These are phyloP conservation scores for Pichia sporocuriosa DNA, from an alignment of 805 yeast genomes.

Conservation along the genomic window DNA sequence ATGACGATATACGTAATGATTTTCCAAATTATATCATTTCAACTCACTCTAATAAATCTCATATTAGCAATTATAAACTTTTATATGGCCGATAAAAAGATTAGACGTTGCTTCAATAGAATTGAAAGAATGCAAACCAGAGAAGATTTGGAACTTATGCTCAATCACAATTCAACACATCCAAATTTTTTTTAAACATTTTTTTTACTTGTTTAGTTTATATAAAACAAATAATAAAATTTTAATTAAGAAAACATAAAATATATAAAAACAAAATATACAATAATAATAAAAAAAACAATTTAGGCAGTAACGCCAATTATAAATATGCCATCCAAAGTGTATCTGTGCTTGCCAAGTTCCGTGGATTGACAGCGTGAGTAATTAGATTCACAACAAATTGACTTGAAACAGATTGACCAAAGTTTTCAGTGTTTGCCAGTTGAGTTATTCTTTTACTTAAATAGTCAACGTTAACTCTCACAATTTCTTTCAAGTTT, in stretches of 20 bases:
- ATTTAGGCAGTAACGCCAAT: neutral
- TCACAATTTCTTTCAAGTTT: constrained; percentile 79
- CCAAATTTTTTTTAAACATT: no score
- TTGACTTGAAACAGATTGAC: constrained; percentile 81
- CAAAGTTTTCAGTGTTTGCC: constrained; percentile 41
- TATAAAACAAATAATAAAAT: constrained; percentile 9
- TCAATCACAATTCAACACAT: constrained; percentile 9
- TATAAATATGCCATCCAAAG: constrained; percentile 93
- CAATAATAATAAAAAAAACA: neutral
- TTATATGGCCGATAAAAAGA: constrained; percentile 20
- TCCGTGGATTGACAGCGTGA: constrained; percentile 92
- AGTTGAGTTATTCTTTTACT: constrained; percentile 72
- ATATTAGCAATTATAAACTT: constrained; percentile 20
- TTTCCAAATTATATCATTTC: constrained; percentile 22
- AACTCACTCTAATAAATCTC: constrained; percentile 17
- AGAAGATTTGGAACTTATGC: constrained; percentile 4
- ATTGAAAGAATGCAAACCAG: constrained; percentile 18
- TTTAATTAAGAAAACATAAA: no score
- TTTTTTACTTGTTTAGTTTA: constrained; percentile 8
- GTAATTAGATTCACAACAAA: constrained; percentile 84
- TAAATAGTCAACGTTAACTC: constrained; percentile 79
- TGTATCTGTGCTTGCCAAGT: constrained; percentile 84
- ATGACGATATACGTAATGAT: constrained; percentile 8
- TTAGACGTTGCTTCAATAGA: constrained; percentile 22
- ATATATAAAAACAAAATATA: neutral